These are phyloP conservation scores for Mycena chlorophos DNA, from an alignment of 768 basidiomycete species.

Conservation along the genomic window DNA sequence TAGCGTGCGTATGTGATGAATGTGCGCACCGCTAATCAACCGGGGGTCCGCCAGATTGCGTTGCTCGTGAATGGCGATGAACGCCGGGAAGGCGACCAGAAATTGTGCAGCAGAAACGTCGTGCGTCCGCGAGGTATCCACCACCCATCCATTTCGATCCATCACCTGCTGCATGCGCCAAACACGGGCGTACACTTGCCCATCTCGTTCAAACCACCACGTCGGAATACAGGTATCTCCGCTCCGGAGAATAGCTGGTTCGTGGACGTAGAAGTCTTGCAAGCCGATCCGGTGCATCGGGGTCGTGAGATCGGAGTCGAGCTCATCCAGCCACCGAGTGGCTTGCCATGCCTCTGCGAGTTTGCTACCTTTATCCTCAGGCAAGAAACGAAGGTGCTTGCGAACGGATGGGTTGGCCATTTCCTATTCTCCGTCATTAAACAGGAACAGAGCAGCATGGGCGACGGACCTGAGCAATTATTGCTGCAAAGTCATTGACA, in stretches of 20 bases:
- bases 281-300: slow-evolving; percentile 28
- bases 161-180: slow-evolving; percentile 20
- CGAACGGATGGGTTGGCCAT: slow-evolving; percentile 39
- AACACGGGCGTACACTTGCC: slow-evolving; percentile 20
- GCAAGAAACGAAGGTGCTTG: slow-evolving; percentile 31
- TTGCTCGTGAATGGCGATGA: neutral
- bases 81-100: slow-evolving; percentile 10
- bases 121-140: slow-evolving; percentile 10
- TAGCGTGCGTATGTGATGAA: neutral
- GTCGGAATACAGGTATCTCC: slow-evolving; percentile 24
- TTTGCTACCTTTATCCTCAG: slow-evolving; percentile 31
- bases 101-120: slow-evolving; percentile 10
- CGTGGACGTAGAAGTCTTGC: slow-evolving; percentile 31
- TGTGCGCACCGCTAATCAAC: slow-evolving; percentile 17
- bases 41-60: slow-evolving; percentile 14
- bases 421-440: slow-evolving; percentile 33
- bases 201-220: slow-evolving; percentile 25
- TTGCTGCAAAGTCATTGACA: slow-evolving; percentile 31
- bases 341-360: slow-evolving; percentile 29
- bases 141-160: slow-evolving; percentile 20
- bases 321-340: slow-evolving; percentile 29
- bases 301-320: slow-evolving; percentile 22
- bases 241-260: slow-evolving; percentile 27
- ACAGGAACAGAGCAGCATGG: neutral
- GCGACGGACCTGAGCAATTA: slow-evolving; percentile 33